These are phyloP conservation scores for Entomortierella lignicola DNA, from an alignment of 192 early-diverging fungal genomes.

Conservation along the genomic window DNA sequence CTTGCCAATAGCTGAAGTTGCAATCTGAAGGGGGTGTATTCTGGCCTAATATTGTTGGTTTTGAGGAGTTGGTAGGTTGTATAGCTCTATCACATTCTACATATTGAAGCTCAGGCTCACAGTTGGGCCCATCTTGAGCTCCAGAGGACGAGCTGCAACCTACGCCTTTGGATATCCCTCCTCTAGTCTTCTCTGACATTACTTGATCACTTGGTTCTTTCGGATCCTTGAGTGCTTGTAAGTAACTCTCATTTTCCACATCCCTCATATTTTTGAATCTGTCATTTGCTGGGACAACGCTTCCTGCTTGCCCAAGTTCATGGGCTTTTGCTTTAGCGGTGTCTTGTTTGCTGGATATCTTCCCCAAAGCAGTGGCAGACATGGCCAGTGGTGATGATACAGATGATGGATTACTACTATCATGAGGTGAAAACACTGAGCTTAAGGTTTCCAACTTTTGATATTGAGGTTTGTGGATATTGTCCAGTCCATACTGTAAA, in stretches of 20 bases:
- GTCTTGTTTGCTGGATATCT: too few species aligned
- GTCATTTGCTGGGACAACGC: too few species aligned
- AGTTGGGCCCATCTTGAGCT: constrained; percentile 9
- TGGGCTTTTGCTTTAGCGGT: too few species aligned
- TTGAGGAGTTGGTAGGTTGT: neutral
- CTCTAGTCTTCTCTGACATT: constrained; percentile 84
- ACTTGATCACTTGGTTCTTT: constrained; percentile 27
- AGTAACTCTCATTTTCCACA: constrained; percentile 29
- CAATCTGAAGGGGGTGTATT: constrained; percentile 10
- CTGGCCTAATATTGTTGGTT: neutral
- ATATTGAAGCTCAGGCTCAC: constrained; percentile 12
- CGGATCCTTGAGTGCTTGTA: constrained; percentile 1
- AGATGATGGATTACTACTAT: constrained; percentile 14
- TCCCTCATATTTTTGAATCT: too few species aligned
- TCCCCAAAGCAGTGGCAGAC: too few species aligned
- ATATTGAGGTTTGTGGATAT: constrained; percentile 68
- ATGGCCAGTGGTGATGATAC: neutral
- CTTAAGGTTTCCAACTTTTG: constrained; percentile 50
- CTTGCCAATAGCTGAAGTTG: constrained; percentile 15
- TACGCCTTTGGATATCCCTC: constrained; percentile 69
- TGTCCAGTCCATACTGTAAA: constrained; percentile 69
- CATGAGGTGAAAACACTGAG: constrained; percentile 7
- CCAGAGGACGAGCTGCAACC: constrained; percentile 1
- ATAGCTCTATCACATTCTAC: neutral
- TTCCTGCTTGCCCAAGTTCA: neutral